Conservation (phyloP, 2,329 filamentous ascomycete species). For the Trichoderma sp. region DNA sequence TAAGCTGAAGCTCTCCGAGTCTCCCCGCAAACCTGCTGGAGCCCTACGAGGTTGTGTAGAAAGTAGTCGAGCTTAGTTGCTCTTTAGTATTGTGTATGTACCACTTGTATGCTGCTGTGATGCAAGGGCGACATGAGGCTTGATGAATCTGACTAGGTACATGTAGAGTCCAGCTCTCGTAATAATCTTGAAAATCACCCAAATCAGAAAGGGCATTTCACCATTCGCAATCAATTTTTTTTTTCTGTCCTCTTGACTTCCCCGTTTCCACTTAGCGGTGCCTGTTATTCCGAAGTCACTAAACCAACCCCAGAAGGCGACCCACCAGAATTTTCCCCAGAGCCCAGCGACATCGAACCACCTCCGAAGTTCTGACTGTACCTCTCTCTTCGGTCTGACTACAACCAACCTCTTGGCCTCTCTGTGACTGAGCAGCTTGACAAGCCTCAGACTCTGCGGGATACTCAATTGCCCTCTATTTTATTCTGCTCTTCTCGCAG, state of each 20-base stretch:
- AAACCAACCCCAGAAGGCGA: background rate
- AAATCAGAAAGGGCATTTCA: background rate
- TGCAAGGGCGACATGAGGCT: background rate
- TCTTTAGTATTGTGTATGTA: background rate
- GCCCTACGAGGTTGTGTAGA: background rate
- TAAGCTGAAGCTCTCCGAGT: background rate
- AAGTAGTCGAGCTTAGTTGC: background rate
- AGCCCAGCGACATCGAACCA: conserved; percentile 15
- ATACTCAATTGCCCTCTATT: conserved; percentile 15
- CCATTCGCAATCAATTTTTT: background rate
- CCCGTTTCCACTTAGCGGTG: background rate
- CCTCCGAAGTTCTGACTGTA: conserved; percentile 15
- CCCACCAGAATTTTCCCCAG: conserved; percentile 19
- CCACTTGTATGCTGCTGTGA: background rate
- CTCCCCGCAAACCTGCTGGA: background rate
- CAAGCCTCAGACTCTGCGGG: background rate
- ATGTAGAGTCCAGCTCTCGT: background rate
- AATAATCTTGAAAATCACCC: background rate
- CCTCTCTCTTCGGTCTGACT: conserved; percentile 7
- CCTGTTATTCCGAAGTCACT: background rate
- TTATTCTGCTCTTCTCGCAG: background rate
- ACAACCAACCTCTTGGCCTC: background rate
- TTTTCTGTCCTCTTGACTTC: background rate
- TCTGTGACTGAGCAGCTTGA: background rate
- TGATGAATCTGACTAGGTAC: background rate